Conservation (phyloP, 495 filamentous ascomycete species). For the Podospora pseudopauciseta region DNA sequence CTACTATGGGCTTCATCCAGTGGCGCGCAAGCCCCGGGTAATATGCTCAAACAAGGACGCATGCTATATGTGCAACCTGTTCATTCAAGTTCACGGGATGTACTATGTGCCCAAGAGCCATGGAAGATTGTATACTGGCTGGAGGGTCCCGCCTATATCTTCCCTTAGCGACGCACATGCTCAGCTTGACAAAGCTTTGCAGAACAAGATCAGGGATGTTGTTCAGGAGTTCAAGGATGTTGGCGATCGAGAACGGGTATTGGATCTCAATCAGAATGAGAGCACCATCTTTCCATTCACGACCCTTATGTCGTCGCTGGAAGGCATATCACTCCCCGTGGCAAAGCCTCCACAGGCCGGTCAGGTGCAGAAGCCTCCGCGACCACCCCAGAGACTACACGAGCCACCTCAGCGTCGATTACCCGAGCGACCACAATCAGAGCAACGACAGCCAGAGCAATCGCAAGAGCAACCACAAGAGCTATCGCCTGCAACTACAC, state of each 20-base stretch:
- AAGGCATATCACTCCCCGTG: background rate
- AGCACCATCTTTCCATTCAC: slow-evolving; percentile 17
- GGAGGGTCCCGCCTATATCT: slow-evolving; percentile 29
- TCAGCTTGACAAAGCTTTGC: slow-evolving; percentile 15
- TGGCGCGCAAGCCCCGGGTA: slow-evolving; percentile 36
- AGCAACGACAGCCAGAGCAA: too few relatives aligned
- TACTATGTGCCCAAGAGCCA: slow-evolving; percentile 41
- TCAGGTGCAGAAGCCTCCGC: slow-evolving; percentile 1
- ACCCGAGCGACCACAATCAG: background rate
- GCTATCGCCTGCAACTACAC: too few relatives aligned
- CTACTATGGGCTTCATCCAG: slow-evolving; percentile 35
- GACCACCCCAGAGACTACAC: background rate
- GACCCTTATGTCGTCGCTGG: slow-evolving; percentile 9
- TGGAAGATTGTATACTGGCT: slow-evolving; percentile 40
- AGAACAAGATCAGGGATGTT: slow-evolving; percentile 1
- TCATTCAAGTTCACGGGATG: slow-evolving; percentile 40
- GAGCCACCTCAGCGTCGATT: background rate
- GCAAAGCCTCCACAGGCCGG: background rate
- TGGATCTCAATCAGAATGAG: slow-evolving; percentile 17
- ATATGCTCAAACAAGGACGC: slow-evolving; percentile 50
- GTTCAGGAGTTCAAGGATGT: slow-evolving; percentile 6
- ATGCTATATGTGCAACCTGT: slow-evolving; percentile 48
- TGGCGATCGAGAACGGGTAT: background rate
- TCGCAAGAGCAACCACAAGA: too few relatives aligned
- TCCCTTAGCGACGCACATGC: slow-evolving; percentile 1